Base-by-base conservation (phyloP, 2,329 filamentous ascomycete species). In the Myriosclerotinia duriaeana region DNA sequence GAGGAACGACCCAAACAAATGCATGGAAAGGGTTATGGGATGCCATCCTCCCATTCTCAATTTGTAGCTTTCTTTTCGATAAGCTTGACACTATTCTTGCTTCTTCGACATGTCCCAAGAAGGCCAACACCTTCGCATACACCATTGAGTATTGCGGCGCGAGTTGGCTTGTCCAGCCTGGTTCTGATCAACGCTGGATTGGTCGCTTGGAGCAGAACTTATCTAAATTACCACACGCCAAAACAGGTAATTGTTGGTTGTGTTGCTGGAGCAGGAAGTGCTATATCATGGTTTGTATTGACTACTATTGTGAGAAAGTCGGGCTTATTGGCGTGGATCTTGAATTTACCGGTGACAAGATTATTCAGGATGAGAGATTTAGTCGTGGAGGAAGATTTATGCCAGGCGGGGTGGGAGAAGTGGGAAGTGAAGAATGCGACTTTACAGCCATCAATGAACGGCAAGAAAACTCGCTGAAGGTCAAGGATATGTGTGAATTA, bases 31-130 rank as follows among this genome's bases (percentile, higher is more conserved):
- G 95, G 95, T 70, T 99, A 99, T 76, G 96, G 95, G 73, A 99
- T 99, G 96, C 95, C 95, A 14, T 89, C 86, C 9, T 97, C 93
- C 48, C 95, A 99, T 79, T 91, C 95, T 11, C 95, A 99, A 80
- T 99, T 97, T 77, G 90, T 94, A 69, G 85, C 90, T 66, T 99
- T 92, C 82, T 98, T 97, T 84, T 89, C 92, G 67, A 80, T 96
- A 66, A 95, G 91, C 69, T 80, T 98, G 68, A 83, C 87, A 34
- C 82, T 99, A 26, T 98, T 98, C 80, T 84, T 99, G 54, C 84
- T 97, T 55, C 81, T 93, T 68, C 86, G 94, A 68, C 93, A 97
- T 78, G 82, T 83, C 6, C 89, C 89, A 65, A 83, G 76, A 76
- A 80, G 72, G 66, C 66, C 72, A 9, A 71, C 74, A n/a, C 61